These are phyloP conservation scores for Schizonepeta tenuifolia DNA, from an alignment of 257 asterid genomes.

Conservation along the genomic window DNA sequence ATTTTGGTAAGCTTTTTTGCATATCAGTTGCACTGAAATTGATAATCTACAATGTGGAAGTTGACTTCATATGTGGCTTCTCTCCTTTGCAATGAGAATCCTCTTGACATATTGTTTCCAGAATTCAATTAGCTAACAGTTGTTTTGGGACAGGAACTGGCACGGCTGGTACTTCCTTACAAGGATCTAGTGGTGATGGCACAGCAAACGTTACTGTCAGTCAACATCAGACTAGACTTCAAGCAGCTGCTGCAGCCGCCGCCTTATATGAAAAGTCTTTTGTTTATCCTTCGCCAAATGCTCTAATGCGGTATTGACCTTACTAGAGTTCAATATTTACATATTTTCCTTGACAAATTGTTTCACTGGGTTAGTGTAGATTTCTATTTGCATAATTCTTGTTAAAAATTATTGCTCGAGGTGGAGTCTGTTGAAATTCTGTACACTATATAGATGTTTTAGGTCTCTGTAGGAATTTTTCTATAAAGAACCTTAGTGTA, in stretches of 20 bases:
- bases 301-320: constrained; percentile 52
- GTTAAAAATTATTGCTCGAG: not conserved
- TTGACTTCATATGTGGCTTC: constrained; percentile 18
- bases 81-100: constrained; percentile 25
- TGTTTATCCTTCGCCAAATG: constrained; percentile 77
- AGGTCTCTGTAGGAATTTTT: not conserved
- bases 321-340: not conserved
- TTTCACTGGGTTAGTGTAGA: not conserved
- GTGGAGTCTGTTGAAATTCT: too few species aligned
- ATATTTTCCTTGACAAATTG: not conserved
- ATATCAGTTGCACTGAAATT: not conserved
- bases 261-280: constrained; percentile 76
- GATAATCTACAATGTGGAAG: constrained; percentile 3
- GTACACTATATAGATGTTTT: not conserved
- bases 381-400: constrained; percentile 1
- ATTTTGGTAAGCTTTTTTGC: not conserved
- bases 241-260: constrained; percentile 85
- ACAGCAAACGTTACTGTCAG: constrained; percentile 45
- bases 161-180: constrained; percentile 54
- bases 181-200: constrained; percentile 49
- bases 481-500: not conserved
- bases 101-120: not conserved
- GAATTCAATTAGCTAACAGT: constrained; percentile 29
- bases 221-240: constrained; percentile 75
- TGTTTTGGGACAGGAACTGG: constrained; percentile 55